Evolutionary conservation across 139 green algal species (phyloP).

Genomic region (Chlorella sp.): DNA sequence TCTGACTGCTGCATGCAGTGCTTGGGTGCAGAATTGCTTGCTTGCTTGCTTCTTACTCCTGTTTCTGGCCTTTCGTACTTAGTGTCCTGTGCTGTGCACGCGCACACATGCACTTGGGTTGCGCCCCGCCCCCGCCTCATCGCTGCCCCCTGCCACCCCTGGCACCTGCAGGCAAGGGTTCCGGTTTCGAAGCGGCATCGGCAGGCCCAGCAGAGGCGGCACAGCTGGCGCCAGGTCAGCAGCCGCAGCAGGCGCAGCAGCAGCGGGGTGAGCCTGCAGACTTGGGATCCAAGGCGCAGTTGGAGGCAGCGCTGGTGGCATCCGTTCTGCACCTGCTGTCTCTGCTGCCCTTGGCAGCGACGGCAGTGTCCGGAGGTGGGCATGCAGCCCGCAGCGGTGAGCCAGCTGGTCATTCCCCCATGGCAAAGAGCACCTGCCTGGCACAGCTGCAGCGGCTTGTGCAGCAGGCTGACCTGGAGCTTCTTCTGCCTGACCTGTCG

Average conservation of each 20-base stretch:
- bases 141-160: neutral
- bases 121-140: neutral
- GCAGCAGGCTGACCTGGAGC: constrained; percentile 2
- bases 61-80: neutral
- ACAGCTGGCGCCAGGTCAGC: neutral
- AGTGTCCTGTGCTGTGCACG: neutral
- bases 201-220: neutral
- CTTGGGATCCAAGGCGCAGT: neutral
- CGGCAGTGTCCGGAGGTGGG: too few species aligned
- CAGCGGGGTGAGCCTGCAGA: neutral
- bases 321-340: constrained; percentile 18
- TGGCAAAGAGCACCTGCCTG: neutral
- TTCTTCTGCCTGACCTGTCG: neutral
- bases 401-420: too few species aligned
- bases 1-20: neutral
- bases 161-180: neutral
- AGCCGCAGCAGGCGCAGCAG: constrained; percentile 2
- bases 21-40: neutral
- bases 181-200: neutral
- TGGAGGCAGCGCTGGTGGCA: constrained; percentile 15
- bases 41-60: neutral
- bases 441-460: neutral
- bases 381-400: neutral
- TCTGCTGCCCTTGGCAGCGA: neutral
- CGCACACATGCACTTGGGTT: neutral